Percentiles rank a stretch among this genome's conserved stretches.
Evolutionary conservation across 2,329 filamentous ascomycete species (phyloP).

Genomic region (Colletotrichum cuscutae): DNA sequence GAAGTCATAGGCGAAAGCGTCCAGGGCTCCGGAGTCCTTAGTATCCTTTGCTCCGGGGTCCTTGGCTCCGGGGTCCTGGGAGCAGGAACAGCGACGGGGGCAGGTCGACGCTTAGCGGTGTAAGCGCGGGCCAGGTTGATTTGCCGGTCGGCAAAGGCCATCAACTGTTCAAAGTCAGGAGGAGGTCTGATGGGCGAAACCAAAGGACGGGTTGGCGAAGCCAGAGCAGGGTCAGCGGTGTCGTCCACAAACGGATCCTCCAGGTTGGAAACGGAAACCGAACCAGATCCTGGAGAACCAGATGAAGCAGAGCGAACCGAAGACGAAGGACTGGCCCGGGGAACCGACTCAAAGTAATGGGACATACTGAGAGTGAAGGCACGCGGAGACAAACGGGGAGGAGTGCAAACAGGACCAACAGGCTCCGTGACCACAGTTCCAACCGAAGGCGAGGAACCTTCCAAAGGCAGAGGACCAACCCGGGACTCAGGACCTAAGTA

Average conservation of each 20-base stretch:
- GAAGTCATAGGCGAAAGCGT: background rate
- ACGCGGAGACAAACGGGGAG: too few relatives aligned
- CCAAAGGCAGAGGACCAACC: too few relatives aligned
- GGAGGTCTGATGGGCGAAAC: background rate
- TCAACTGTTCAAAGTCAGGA: constrained; percentile 9
- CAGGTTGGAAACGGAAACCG: background rate
- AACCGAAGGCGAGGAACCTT: background rate
- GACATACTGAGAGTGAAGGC: background rate
- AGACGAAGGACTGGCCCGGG: background rate
- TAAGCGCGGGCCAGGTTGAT: constrained; percentile 2
- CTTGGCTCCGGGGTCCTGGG: background rate
- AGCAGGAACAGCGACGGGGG: background rate
- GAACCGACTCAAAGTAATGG: background rate
- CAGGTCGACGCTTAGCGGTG: background rate
- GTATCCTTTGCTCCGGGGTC: background rate
- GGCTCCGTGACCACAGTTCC: background rate
- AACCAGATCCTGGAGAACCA: background rate
- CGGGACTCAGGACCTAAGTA: too few relatives aligned
- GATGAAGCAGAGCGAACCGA: background rate
- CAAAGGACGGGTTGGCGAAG: background rate
- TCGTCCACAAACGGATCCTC: constrained; percentile 1
- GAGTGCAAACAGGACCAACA: too few relatives aligned
- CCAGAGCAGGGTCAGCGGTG: background rate
- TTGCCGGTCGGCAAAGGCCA: constrained; percentile 2
- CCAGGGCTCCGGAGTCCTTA: background rate